Base-by-base conservation (phyloP, 345 rosid species). In the Sonneratia caseolaris region DNA sequence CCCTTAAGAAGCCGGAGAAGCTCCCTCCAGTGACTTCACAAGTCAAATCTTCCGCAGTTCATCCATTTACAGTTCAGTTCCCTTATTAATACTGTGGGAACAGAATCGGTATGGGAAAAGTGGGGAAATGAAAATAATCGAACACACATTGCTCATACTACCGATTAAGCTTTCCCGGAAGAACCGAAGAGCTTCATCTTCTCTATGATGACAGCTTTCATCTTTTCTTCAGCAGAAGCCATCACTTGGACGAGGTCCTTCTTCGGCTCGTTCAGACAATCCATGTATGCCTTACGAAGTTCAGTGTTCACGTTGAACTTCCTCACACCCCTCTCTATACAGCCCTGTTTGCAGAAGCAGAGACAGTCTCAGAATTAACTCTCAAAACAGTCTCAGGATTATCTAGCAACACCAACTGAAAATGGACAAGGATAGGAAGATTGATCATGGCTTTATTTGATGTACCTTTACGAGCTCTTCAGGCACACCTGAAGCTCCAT, bases 301-400 rank as follows among this genome's bases (percentile, higher is more conserved):
- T 94, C 98, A 0, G 98, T 94, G 84, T 94, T 91, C 55, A 94
- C 97, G 27, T 90, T 91, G 81, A 94, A 91, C 88, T 91, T 94
- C 65, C 89, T 88, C 77, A 91, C 89, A 3, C 98, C 97, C 19
- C 78, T 81, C 70, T 84, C 86, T 53, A 90, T 90, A 77, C 96
- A 87, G 16, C 74, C 91, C 96, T 94, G 86, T 66, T 1, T 47
- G 61, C 55, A 21, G 72, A 73, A 72, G 56, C 11, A 79, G 27
- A 37, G 37, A 11, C 37, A 66, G 69, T 64, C 71, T 19, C 21
- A 27, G 40, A 36, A 12, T 32, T 13, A 49, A 15, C 0, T 59
- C 73, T 56, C 3, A 11, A 6, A 10, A 4, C 21, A 47, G 3
- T 10, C 14, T 0, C 15, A 12, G 9, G 3, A 13, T 0, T 53